Base-by-base conservation (phyloP, 2,329 filamentous ascomycete species). In the Exophiala oligosperma region DNA sequence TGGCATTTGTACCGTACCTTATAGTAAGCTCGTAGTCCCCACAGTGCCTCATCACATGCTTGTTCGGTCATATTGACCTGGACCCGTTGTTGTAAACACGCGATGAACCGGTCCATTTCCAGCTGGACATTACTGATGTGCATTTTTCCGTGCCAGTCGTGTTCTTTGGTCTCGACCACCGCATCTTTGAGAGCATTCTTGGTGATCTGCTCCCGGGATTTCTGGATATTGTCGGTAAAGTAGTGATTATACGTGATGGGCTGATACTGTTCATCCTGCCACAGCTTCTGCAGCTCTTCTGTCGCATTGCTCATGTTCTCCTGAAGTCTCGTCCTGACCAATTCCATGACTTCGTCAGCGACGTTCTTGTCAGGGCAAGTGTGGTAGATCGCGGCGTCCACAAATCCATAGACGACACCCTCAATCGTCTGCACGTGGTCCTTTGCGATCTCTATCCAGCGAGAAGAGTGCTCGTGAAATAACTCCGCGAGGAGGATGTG, bases 151-250 rank as follows among this genome's bases (percentile, higher is more conserved):
- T 47, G 14, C 44, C 44, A 47, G 23, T 47, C 44, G 12, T 47
- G 44, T 21, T 17, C 23, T 17, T 12, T 21, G 23, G 44, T 24
- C 44, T 47, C 44, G 23, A 21, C 26, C 44, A 47, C 23, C 11
- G 44, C 44, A 24, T 24, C 11, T 24, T 47, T 50, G 24, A 56
- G 11, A 28, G 32, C 28, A 11, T 56, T 50, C 24, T 32, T 28
- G 2, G 46, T 24, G 12, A 35, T 24, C 2, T 56, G 28, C 37
- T 49, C 23, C 14, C 53, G 24, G 43, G 26, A 37, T 24, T 64
- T 67, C 57, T 72, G 67, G 7, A 73, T 49, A 17, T 52, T 70
- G 43, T 72, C 69, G 1, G 67, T 70, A 11, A 71, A 71, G 54
- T 71, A 70, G 46, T 71, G 68, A 52, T 73, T 73, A 26, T 46